A percentile compares a stretch with the other conserved stretches of the same genome.
phyloP scores from a whole-genome alignment of 2,329 filamentous ascomycete genomes.

The Lachnellula occidentalis region DNA sequence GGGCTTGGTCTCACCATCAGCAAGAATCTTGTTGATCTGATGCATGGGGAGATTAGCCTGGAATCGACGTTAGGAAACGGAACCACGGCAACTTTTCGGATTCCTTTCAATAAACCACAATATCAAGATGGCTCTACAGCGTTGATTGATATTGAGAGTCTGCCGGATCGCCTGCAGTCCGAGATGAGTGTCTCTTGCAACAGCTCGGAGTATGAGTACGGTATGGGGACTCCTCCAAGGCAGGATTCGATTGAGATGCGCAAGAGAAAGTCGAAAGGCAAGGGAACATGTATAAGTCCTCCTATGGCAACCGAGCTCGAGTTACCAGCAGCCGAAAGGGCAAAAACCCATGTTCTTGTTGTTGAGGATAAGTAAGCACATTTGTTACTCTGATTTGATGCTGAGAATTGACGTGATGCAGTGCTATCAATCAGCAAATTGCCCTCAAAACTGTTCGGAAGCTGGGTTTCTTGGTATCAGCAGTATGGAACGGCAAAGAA shows the following conservation, averaged over 20 bases:
- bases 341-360: constrained; percentile 63
- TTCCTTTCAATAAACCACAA: constrained; percentile 69
- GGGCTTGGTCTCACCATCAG: constrained; percentile 74
- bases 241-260: constrained; percentile 21
- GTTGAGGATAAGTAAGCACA: constrained; percentile 71
- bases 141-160: constrained; percentile 55
- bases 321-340: constrained; percentile 51
- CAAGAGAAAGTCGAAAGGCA: neutral
- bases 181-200: constrained; percentile 61
- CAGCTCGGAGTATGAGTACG: constrained; percentile 56
- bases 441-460: constrained; percentile 70
- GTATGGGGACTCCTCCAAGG: constrained; percentile 36
- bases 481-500: constrained; percentile 74
- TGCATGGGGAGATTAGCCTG: constrained; percentile 69
- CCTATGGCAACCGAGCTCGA: constrained; percentile 39
- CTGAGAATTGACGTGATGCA: constrained; percentile 19
- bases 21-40: constrained; percentile 74
- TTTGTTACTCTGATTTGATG: neutral
- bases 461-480: constrained; percentile 64
- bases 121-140: constrained; percentile 42
- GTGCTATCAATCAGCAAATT: constrained; percentile 67
- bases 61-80: constrained; percentile 62
- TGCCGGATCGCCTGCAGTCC: constrained; percentile 62
- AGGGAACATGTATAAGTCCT: constrained; percentile 20
- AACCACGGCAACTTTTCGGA: constrained; percentile 70